Evolutionary conservation across 192 early-diverging fungal species (phyloP), one percentile per base, ranked within the genome.

Genomic region (Coemansia biformis): DNA sequence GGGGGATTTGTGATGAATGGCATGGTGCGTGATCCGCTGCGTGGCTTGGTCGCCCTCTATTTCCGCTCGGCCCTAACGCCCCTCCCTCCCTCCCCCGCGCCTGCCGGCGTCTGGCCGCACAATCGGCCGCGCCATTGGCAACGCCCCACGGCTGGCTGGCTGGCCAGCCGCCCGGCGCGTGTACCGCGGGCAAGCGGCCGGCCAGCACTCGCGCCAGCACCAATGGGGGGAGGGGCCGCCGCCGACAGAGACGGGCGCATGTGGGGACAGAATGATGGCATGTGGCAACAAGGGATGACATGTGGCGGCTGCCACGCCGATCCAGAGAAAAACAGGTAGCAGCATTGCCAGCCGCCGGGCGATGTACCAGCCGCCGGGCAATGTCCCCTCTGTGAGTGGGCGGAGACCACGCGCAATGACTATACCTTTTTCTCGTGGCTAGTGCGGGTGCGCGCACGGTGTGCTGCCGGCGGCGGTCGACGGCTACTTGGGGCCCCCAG

Each of bases 41-140:
- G 48, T 59, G 62, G 62, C 62, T 64, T 64, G 44, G 47, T 41
- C 28, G 48, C 54, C 53, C 42, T 51, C 38, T 51, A 42, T 51
- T 51, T 41, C 49, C 49, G 49, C 38, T 17, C 21, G 39, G 38
- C 28, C 34, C 7, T 11, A 17, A 39, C 34, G 38, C 29, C 37
- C 26, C 38, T 51, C 48, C 38, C 36, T 18, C 48, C 26, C 38
- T 40, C 17, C 36, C 48, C 12, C n/a, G 48, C 24, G 10, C 9
- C 36, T 26, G 11, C 15, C 17, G 29, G 23, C 43, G 5, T 13
- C 24, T 2, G 24, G 3, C n/a, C n/a, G n/a, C n/a, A n/a, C n/a
- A n/a, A n/a, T n/a, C n/a, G n/a, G n/a, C n/a, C n/a, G n/a, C n/a
- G n/a, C n/a, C n/a, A n/a, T n/a, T n/a, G n/a, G 7, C 43, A 44